Evolutionary conservation across 768 basidiomycete species (phyloP).

Genomic region (Neoboletus magnificus): DNA sequence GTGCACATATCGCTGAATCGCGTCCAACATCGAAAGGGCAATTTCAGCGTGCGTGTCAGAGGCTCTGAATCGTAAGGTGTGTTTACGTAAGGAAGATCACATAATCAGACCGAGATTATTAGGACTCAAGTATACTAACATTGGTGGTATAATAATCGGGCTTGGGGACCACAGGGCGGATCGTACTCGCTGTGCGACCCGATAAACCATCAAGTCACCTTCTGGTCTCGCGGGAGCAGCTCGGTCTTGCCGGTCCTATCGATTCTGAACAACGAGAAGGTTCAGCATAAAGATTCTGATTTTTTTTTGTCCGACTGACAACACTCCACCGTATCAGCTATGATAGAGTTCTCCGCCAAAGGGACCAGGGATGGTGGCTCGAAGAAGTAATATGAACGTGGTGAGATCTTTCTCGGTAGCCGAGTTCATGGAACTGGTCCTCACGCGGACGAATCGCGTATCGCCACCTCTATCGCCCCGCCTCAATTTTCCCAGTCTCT

Average conservation of each 20-base stretch:
- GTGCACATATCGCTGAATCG: conserved; percentile 46
- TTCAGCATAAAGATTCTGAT: background rate
- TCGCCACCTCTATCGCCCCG: background rate
- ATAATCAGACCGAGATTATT: conserved; percentile 1
- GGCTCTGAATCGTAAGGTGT: background rate
- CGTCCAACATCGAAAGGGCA: conserved; percentile 38
- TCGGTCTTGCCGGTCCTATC: background rate
- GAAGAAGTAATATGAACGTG: background rate
- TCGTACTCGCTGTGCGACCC: background rate
- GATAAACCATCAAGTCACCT: background rate
- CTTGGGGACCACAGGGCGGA: too few relatives aligned
- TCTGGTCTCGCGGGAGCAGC: background rate
- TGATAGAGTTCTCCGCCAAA: background rate
- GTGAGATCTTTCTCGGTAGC: background rate
- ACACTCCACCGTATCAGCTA: background rate
- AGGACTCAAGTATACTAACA: too few relatives aligned
- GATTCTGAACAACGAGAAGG: background rate
- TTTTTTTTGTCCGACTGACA: background rate
- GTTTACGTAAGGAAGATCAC: conserved; percentile 13
- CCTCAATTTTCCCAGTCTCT: background rate
- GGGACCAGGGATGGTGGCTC: background rate
- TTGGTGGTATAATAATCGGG: too few relatives aligned
- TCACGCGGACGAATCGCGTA: background rate
- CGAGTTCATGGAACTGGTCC: background rate
- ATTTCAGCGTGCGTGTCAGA: background rate